These are phyloP conservation scores for Scutellaria galericulata DNA, from an alignment of 257 asterid species.

Conservation along the genomic window DNA sequence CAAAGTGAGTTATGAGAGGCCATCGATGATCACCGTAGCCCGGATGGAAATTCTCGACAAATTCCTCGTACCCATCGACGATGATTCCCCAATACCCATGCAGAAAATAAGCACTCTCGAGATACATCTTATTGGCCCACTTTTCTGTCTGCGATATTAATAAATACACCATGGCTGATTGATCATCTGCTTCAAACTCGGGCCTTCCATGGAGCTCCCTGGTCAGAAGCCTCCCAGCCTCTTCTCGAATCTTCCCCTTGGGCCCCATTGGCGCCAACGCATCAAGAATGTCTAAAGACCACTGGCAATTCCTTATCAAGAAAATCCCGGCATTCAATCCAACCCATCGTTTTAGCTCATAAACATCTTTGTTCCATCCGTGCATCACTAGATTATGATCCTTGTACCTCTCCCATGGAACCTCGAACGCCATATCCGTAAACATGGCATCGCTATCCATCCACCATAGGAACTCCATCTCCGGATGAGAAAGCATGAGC, in stretches of 20 bases:
- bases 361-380: constrained; percentile 7
- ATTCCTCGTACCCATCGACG: not conserved
- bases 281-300: constrained; percentile 17
- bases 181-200: constrained; percentile 1
- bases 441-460: constrained; percentile 18
- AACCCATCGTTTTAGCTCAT: constrained; percentile 4
- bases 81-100: constrained; percentile 17
- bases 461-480: constrained; percentile 64
- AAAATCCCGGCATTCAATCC: constrained; percentile 14
- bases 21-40: constrained; percentile 7
- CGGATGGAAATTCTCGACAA: not conserved
- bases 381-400: not conserved
- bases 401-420: constrained; percentile 15
- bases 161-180: not conserved
- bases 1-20: constrained; percentile 11
- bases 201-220: not conserved
- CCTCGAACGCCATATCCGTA: not conserved
- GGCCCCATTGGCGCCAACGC: constrained; percentile 19
- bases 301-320: constrained; percentile 7
- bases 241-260: not conserved
- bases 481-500: constrained; percentile 82
- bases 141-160: not conserved
- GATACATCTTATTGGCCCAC: constrained; percentile 7
- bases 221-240: not conserved
- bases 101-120: not conserved